Evolutionary conservation across 1,284 basidiomycete genomes (phyloP), one percentile per base, ranked within the genome.

Genomic region (Cystobasidiaceae sp.): DNA sequence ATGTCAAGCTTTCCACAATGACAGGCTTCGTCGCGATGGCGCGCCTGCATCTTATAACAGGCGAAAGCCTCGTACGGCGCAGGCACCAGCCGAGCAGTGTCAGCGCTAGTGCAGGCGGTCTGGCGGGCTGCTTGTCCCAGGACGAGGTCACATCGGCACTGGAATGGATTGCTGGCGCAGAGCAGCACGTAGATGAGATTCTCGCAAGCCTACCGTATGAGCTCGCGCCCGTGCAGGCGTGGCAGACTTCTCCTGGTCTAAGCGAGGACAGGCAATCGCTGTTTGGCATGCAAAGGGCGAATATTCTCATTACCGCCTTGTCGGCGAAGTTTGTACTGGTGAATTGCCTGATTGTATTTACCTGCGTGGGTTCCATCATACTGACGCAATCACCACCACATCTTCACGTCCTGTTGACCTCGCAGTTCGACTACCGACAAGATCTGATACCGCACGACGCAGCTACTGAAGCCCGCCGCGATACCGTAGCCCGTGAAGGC

Each of bases 1-100:
- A 60, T 0, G 75, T 19, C 1, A 49, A 46, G n/a, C 6, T 62
- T 13, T 62, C 59, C 4, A 39, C 49, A 23, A 62, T 62, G 59
- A 51, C 48, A 25, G 59, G 33, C 27, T 62, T 62, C 21, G 50
- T 62, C 9, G 59, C 27, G 4, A 37, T 30, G 23, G 50, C 54
- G 7, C 39, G 44, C 21, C 33, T 62, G 37, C 48, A 51, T 32
- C 25, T 43, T 5, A 41, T 49, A 5, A 60, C 45, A 4, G 58
- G 43, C 11, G 45, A 45, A 8, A 25, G 27, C 4, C 32, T 60
- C 1, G 44, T n/a, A 9, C 45, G 58, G 15, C 25, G 46, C 13
- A 49, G 46, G 37, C 19, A 8, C 25, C 4, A 25, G 19, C 15
- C 56, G 37, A 9, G 37, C 11, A 9, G 11, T n/a, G 37, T n/a